A percentile compares a stretch with the other conserved stretches of the same genome.
Evolutionary conservation across 805 yeast genomes (phyloP).

Genomic region (Hanseniaspora guilliermondii): DNA sequence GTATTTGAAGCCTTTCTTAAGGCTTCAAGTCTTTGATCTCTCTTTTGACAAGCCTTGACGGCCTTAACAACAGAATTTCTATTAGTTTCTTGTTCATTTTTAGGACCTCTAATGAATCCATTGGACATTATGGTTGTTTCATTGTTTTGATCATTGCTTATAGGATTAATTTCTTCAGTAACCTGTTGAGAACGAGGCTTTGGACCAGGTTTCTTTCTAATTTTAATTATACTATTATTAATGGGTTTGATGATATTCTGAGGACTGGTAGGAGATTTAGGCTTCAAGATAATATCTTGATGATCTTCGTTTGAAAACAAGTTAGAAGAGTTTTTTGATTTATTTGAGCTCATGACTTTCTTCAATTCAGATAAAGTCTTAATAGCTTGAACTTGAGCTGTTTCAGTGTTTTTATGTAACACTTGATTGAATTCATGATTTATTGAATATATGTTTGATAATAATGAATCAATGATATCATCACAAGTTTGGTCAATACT

Average conservation of each 20-base stretch:
- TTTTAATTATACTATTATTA: background rate
- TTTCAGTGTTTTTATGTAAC: background rate
- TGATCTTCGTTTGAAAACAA: background rate
- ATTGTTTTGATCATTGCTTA: background rate
- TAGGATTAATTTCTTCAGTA: background rate
- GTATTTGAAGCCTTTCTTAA: slow-evolving; percentile 15
- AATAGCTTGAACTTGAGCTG: background rate
- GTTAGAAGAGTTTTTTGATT: background rate
- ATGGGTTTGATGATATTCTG: too few species aligned
- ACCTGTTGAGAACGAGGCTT: background rate
- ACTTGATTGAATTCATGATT: background rate
- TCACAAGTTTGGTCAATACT: background rate
- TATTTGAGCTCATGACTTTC: slow-evolving; percentile 3
- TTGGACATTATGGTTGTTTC: slow-evolving; percentile 11
- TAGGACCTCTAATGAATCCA: slow-evolving; percentile 13
- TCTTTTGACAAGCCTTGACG: slow-evolving; percentile 19
- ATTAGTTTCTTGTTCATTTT: slow-evolving; percentile 23
- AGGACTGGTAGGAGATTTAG: background rate
- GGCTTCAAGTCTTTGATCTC: slow-evolving; percentile 22
- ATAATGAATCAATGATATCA: background rate
- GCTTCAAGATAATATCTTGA: background rate
- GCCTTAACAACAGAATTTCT: slow-evolving; percentile 16
- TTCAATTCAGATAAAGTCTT: background rate
- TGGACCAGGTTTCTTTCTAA: slow-evolving; percentile 4
- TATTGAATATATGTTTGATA: background rate